Conservation (phyloP, 1,284 basidiomycete genomes). For the Fomitopsis pinicola region DNA sequence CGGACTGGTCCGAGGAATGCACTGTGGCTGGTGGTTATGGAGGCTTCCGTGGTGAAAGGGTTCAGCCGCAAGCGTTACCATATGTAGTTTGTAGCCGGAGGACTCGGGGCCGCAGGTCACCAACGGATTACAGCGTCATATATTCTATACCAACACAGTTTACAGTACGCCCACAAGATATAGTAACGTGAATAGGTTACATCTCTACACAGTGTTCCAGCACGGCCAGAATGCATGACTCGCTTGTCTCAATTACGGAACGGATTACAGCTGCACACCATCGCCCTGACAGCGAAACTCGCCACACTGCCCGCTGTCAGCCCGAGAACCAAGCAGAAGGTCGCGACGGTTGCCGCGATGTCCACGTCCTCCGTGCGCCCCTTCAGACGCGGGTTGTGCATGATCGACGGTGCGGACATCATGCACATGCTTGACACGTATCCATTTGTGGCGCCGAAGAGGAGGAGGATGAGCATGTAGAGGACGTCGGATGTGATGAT, state of each 20-base stretch:
- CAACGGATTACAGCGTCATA: too few relatives aligned
- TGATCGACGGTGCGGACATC: constrained; percentile 55
- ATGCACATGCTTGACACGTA: constrained; percentile 59
- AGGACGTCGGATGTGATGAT: constrained; percentile 69
- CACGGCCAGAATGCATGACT: neutral
- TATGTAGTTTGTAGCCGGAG: too few relatives aligned
- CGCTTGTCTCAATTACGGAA: constrained; percentile 31
- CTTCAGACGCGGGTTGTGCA: constrained; percentile 65
- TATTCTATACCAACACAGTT: too few relatives aligned
- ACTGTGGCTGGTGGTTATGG: neutral
- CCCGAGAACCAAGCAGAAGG: constrained; percentile 69
- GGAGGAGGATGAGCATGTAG: constrained; percentile 71
- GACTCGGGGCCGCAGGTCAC: too few relatives aligned
- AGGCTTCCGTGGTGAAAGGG: neutral
- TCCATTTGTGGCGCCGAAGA: constrained; percentile 77
- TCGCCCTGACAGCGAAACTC: constrained; percentile 73
- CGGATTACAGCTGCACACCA: constrained; percentile 71
- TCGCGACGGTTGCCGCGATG: constrained; percentile 69
- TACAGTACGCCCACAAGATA: too few relatives aligned
- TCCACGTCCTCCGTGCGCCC: constrained; percentile 73
- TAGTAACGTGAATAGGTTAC: too few relatives aligned
- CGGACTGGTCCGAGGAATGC: neutral
- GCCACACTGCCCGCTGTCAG: constrained; percentile 69
- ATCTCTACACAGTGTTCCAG: too few relatives aligned
- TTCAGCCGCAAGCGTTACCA: too few relatives aligned